Base-by-base conservation (phyloP, 768 basidiomycete genomes). In the Phylloporus arenicola region DNA sequence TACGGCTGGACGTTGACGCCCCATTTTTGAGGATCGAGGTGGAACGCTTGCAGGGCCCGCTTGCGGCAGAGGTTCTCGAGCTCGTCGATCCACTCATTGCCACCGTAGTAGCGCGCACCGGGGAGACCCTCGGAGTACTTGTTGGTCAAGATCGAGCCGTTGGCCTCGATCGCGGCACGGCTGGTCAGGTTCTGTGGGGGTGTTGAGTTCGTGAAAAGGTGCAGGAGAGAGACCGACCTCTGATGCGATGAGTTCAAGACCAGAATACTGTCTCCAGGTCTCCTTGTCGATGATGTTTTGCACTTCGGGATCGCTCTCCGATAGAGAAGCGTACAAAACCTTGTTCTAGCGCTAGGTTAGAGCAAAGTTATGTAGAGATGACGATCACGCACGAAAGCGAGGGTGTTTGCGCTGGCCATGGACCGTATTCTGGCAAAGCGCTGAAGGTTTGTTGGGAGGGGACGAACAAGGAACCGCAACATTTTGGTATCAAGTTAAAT, bases 91-190 rank as follows among this genome's bases (percentile, higher is more conserved):
- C 87, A 87, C 72, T 98, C 96, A 75, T 98, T 99, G 51, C 95
- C 95, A 62, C 92, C 93, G 60, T 95, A 97, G 74, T 96, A 96
- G 51, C 94, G 86, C 40, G 93, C 94, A 48, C 82, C 83, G n/a
- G 96, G 96, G 43, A 98, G 90, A 77, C 96, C 96, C 73, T 98
- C 96, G 19, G 96, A 98, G 78, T 96, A 96, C 75, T 97, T 98
- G 83, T 96, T 96, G 68, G 95, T 97, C 67, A 98, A 71, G 68
- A 99, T 94, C 48, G 95, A 97, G 44, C 96, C 96, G 72, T 97
- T 97, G 56, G 94, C 95, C 72, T 98, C 90, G 87, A 98, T 94
- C 46, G 90, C 85, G 22, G 95, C 92, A 62, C 83, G 79, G 61
- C 92, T 92, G 52, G 96, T 98, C 79, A 99, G 74, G 76, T 98